Conservation (phyloP, 2,329 filamentous ascomycete species). For the Sclerotinia nivalis region DNA sequence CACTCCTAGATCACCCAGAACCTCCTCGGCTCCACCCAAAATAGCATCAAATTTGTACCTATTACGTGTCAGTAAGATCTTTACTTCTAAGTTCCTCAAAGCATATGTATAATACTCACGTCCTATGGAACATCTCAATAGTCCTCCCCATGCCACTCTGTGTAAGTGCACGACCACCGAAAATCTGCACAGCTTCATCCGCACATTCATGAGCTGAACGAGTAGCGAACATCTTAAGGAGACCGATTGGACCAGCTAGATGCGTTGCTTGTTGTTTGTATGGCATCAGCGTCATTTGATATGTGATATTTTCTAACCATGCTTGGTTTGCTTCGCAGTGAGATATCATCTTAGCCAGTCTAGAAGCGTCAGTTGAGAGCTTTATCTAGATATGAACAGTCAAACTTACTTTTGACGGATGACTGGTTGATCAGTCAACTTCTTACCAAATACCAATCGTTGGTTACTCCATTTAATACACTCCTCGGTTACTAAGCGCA, state of each 20-base stretch:
- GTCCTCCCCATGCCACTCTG: constrained; percentile 80
- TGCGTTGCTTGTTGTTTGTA: constrained; percentile 74
- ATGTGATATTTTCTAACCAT: constrained; percentile 81
- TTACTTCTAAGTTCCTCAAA: constrained; percentile 23
- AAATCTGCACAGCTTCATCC: constrained; percentile 82
- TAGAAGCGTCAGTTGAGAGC: constrained; percentile 39
- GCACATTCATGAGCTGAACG: constrained; percentile 79
- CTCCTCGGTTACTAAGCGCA: constrained; percentile 73
- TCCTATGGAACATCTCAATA: constrained; percentile 82
- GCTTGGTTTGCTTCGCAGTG: constrained; percentile 79
- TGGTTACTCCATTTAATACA: constrained; percentile 89
- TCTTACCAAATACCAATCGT: constrained; percentile 79
- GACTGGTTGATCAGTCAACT: constrained; percentile 78
- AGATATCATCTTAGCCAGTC: constrained; percentile 83
- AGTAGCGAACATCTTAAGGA: constrained; percentile 78
- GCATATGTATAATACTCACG: constrained; percentile 44
- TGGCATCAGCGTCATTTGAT: constrained; percentile 85
- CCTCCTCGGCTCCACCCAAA: constrained; percentile 79
- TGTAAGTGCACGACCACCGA: constrained; percentile 78
- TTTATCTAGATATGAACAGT: neutral
- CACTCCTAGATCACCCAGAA: constrained; percentile 77
- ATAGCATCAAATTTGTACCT: constrained; percentile 71
- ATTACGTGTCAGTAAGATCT: neutral
- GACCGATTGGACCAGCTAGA: constrained; percentile 76
- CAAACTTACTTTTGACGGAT: constrained; percentile 71